phyloP scores from a whole-genome alignment of 2,329 filamentous ascomycete species.

The Neopestalotiopsis sp. region DNA sequence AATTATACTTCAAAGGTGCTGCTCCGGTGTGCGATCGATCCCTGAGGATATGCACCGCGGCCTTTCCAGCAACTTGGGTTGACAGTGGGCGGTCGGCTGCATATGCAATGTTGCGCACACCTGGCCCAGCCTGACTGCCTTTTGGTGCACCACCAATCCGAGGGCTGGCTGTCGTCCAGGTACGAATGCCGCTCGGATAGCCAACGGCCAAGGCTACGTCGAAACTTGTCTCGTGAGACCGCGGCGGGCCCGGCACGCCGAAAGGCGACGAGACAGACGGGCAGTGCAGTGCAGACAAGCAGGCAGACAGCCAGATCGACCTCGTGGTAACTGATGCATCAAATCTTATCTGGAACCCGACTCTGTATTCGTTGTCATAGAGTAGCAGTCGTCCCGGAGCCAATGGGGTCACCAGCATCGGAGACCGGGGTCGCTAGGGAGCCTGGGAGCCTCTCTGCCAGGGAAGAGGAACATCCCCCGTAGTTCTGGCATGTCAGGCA shows the following conservation, averaged over 20 bases:
- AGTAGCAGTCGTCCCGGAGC: background rate
- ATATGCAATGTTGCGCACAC: constrained; percentile 8
- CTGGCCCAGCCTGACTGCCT: background rate
- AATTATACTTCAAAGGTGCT: background rate
- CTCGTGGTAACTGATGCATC: background rate
- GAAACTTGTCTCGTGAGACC: too few species aligned
- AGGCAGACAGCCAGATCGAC: background rate
- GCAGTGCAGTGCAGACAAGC: background rate
- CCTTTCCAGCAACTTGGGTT: constrained; percentile 14
- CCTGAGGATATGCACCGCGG: background rate
- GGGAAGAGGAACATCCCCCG: background rate
- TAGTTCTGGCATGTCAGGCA: background rate
- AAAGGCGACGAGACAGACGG: too few species aligned
- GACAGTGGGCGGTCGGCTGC: constrained; percentile 7
- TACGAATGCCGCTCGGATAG: background rate
- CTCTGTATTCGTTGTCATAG: background rate
- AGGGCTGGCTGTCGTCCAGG: background rate
- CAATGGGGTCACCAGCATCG: background rate
- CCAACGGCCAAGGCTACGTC: background rate
- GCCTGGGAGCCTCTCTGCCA: background rate
- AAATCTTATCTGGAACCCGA: background rate
- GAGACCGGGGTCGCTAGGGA: background rate
- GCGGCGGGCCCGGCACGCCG: background rate
- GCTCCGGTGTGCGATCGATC: background rate
- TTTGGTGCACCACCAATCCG: background rate